Percentiles rank a stretch among this genome's conserved stretches.
Evolutionary conservation across 169 alveolate genomes (phyloP).

Genomic region (Neospora caninum): DNA sequence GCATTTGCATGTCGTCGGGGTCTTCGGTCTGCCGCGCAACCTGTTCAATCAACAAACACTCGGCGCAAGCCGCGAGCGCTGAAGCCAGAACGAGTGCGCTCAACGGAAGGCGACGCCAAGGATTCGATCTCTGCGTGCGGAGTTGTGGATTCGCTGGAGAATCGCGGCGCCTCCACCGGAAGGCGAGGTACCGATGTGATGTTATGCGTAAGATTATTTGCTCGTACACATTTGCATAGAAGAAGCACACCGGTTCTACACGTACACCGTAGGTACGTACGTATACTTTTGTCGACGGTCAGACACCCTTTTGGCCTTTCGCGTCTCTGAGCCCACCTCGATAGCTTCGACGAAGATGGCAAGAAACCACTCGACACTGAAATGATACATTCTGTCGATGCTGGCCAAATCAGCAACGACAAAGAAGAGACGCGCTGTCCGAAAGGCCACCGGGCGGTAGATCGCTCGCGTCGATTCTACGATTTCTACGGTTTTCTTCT

Average conservation of each 20-base stretch:
- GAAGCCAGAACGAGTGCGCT: neutral
- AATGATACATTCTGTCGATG: constrained; percentile 93
- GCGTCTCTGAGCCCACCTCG: constrained; percentile 55
- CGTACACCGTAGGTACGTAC: no score
- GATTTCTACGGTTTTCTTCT: constrained; percentile 82
- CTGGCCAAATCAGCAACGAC: constrained; percentile 88
- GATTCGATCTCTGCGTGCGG: no score
- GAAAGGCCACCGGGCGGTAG: constrained; percentile 93
- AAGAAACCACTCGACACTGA: constrained; percentile 87
- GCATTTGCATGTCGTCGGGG: constrained; percentile 81
- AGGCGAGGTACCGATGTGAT: no score
- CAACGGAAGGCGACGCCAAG: no score
- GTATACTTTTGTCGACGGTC: no score
- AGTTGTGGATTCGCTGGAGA: no score
- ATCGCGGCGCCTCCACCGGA: no score
- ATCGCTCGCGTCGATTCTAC: constrained; percentile 91
- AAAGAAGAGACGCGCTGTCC: constrained; percentile 90
- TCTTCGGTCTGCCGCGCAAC: constrained; percentile 74
- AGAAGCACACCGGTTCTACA: no score
- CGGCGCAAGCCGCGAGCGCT: neutral
- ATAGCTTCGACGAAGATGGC: constrained; percentile 86
- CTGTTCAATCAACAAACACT: constrained; percentile 67
- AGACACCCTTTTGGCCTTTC: no score
- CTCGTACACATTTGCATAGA: neutral
- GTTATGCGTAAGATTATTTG: no score